phyloP scores from a whole-genome alignment of 192 early-diverging fungal species.

The Gaertneriomyces sp. region DNA sequence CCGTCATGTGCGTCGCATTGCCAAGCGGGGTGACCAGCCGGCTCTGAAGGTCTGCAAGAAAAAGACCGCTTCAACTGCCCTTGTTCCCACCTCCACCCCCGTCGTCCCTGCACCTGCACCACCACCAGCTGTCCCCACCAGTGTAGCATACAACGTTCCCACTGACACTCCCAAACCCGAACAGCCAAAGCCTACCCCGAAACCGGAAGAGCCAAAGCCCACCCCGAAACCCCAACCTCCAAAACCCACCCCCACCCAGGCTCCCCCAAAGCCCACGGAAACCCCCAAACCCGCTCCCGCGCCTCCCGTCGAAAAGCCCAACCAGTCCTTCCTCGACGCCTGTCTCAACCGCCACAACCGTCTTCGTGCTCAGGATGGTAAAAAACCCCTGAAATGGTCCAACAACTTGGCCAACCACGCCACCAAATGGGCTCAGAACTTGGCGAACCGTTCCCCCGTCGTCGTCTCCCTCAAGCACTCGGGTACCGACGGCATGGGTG shows the following conservation, averaged over 20 bases:
- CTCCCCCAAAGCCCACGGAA: not conserved
- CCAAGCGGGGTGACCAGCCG: not conserved
- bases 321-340: not conserved
- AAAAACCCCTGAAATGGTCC: conserved; percentile 4
- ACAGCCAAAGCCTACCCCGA: not conserved
- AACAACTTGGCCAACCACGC: not conserved
- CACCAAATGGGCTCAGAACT: conserved; percentile 7
- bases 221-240: conserved; percentile 6
- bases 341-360: conserved; percentile 21
- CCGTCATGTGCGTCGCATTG: not conserved
- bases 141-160: not conserved
- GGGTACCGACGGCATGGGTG: not conserved
- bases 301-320: not conserved
- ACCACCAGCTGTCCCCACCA: too few relatives aligned
- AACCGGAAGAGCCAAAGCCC: not conserved
- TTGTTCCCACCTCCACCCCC: too few relatives aligned
- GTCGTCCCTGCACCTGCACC: too few relatives aligned
- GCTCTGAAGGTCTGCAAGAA: not conserved
- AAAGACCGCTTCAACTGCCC: too few relatives aligned
- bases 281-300: not conserved
- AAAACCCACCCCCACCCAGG: not conserved
- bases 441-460: not conserved
- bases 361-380: conserved; percentile 14
- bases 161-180: not conserved
- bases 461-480: not conserved